Percentiles rank a stretch among this genome's conserved stretches.
Evolutionary conservation across 768 basidiomycete species (phyloP).

Genomic region (Hericium erinaceus): DNA sequence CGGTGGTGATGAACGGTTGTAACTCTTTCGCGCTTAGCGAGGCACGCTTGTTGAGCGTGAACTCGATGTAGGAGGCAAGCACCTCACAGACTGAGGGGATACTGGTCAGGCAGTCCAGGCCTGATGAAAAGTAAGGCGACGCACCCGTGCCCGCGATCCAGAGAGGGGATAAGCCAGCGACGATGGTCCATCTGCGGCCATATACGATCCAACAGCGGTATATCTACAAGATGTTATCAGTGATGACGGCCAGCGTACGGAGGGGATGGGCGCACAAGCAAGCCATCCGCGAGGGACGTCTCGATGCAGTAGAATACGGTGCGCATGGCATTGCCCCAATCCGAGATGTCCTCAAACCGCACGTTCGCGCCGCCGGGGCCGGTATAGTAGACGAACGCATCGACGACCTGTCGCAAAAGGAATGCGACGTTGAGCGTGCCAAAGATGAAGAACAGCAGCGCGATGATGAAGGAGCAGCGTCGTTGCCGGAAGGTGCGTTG

Average conservation of each 20-base stretch:
- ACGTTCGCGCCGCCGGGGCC: constrained; percentile 21
- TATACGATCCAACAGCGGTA: constrained; percentile 21
- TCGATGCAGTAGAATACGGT: constrained; percentile 32
- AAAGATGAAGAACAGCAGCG: constrained; percentile 31
- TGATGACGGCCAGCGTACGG: background rate
- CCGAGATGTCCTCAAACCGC: constrained; percentile 26
- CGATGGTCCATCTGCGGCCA: constrained; percentile 11
- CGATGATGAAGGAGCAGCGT: constrained; percentile 29
- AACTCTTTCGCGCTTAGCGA: background rate
- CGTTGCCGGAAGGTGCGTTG: constrained; percentile 13
- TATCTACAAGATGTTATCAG: constrained; percentile 1
- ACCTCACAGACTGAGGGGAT: constrained; percentile 4
- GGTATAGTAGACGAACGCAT: constrained; percentile 29
- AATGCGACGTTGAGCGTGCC: constrained; percentile 31
- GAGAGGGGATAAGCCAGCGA: constrained; percentile 12
- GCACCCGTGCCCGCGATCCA: constrained; percentile 14
- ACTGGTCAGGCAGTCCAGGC: too few species aligned
- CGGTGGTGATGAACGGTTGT: background rate
- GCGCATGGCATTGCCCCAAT: constrained; percentile 35
- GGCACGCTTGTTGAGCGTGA: background rate
- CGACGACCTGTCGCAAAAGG: constrained; percentile 31
- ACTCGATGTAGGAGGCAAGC: constrained; percentile 5
- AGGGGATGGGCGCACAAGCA: constrained; percentile 24
- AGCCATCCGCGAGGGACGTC: constrained; percentile 33
- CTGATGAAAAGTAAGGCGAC: background rate